Evolutionary conservation across 2,329 filamentous ascomycete species (phyloP).

Genomic region (Talaromyces albobiverticillius): DNA sequence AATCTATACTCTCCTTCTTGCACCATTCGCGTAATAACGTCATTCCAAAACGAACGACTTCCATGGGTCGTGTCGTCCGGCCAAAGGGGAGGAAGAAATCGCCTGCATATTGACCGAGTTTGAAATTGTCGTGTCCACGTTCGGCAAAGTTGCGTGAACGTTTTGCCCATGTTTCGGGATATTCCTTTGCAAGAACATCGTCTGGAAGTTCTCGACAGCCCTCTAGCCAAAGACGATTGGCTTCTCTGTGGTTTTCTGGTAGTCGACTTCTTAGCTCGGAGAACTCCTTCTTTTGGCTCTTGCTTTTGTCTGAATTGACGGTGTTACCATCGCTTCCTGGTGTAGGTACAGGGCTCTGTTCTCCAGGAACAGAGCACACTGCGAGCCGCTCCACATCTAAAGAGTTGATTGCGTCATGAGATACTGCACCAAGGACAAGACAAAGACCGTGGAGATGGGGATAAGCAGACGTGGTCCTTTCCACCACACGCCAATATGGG

Average conservation of each 20-base stretch:
- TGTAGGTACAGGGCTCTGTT: slow-evolving; percentile 39
- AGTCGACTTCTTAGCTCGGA: slow-evolving; percentile 39
- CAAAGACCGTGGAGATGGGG: slow-evolving; percentile 44
- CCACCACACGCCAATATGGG: slow-evolving; percentile 46
- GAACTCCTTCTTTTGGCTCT: slow-evolving; percentile 37
- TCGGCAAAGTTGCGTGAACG: slow-evolving; percentile 36
- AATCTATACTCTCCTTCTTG: slow-evolving; percentile 44
- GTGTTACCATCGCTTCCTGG: slow-evolving; percentile 43
- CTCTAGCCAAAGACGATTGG: slow-evolving; percentile 44
- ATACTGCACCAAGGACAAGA: slow-evolving; percentile 45
- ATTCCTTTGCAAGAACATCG: slow-evolving; percentile 39
- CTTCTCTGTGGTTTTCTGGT: slow-evolving; percentile 39
- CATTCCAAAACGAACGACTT: slow-evolving; percentile 45
- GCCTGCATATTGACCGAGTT: slow-evolving; percentile 33
- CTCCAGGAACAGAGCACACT: slow-evolving; percentile 36
- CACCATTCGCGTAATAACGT: slow-evolving; percentile 48
- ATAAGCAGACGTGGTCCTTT: slow-evolving; percentile 35
- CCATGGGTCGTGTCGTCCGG: slow-evolving; percentile 40
- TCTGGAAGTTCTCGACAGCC: slow-evolving; percentile 40
- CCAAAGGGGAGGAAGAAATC: slow-evolving; percentile 44
- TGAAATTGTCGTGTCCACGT: slow-evolving; percentile 33
- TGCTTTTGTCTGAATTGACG: slow-evolving; percentile 36
- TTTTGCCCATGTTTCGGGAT: slow-evolving; percentile 45
- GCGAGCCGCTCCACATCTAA: slow-evolving; percentile 46
- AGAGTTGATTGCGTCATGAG: slow-evolving; percentile 44